These are phyloP conservation scores for Diplogelasinospora grovesii DNA, from an alignment of 495 filamentous ascomycete genomes.

Conservation along the genomic window DNA sequence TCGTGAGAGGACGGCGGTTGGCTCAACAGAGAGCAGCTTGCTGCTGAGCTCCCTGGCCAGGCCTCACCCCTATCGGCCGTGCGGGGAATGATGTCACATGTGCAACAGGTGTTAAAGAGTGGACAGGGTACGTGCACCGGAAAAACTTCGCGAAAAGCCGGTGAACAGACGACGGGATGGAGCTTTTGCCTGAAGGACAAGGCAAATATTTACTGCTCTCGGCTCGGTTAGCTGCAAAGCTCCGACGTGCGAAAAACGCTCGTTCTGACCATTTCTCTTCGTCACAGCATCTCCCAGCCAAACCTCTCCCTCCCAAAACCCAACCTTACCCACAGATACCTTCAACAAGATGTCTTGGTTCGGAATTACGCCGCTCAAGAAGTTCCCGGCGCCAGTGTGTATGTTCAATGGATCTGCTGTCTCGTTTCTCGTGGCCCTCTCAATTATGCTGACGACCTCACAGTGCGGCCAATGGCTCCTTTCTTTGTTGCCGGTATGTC, in stretches of 20 bases:
- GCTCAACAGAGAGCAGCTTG: neutral
- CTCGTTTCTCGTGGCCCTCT: constrained; percentile 8
- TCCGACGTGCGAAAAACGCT: constrained; percentile 42
- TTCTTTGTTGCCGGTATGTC: constrained; percentile 91
- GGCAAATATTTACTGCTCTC: no score
- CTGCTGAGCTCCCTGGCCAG: neutral
- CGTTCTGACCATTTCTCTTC: constrained; percentile 22
- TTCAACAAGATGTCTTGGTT: constrained; percentile 70
- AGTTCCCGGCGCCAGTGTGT: constrained; percentile 85
- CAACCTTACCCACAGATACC: constrained; percentile 22
- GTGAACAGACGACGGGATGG: no score
- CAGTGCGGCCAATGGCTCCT: constrained; percentile 81
- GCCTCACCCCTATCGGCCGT: constrained; percentile 6
- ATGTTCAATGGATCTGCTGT: constrained; percentile 38
- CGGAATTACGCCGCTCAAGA: constrained; percentile 60
- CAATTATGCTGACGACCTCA: constrained; percentile 18
- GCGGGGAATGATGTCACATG: constrained; percentile 29
- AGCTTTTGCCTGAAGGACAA: no score
- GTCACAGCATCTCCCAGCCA: constrained; percentile 21
- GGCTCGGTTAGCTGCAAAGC: no score
- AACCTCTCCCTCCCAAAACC: constrained; percentile 11
- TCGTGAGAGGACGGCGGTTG: neutral
- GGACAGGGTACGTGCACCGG: constrained; percentile 1
- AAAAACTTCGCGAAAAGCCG: constrained; percentile 9
- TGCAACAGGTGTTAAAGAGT: neutral